Base-by-base conservation (phyloP, 2,329 filamentous ascomycete species). In the Dactylellina sp. region DNA sequence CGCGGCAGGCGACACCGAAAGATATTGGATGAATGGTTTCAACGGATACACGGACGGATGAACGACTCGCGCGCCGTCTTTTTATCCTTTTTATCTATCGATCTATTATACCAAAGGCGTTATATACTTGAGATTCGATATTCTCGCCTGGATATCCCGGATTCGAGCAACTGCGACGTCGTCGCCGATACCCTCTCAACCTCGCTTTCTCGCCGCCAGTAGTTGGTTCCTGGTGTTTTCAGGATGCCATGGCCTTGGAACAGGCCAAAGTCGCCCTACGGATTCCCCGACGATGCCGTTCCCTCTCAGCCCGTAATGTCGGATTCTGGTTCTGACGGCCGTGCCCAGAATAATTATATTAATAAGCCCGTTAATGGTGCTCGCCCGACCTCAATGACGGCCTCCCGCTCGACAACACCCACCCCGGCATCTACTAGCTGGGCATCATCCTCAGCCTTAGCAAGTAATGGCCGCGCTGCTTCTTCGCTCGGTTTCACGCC, bases 211-310 rank as follows among this genome's bases (percentile, higher is more conserved):
- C 57, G 52, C 46, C 39, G n/a, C n/a, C n/a, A n/a, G n/a, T n/a
- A n/a, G n/a, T n/a, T 44, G 22, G 60, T 16, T 46, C 59, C 60
- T 60, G 68, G 61, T 44, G 39, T 59, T 32, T 55, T 65, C 68
- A 72, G 42, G 55, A 72, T 72, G 68, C 68, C 68, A 72, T 72
- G 68, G 68, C 68, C 68, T 59, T 72, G 68, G 68, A 72, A 42
- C 35, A 71, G 68, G 68, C 68, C 68, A 65, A 72, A 72, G 68
- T 72, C 68, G 55, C 68, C 68, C 60, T 55, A 44, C 37, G 66
- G 59, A 40, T 64, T 55, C 46, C 12, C 42, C 35, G 59, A 64
- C 25, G 68, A 72, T 60, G 28, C 37, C 40, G 40, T 40, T 24
- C 42, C 60, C 35, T 25, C 57, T 44, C 39, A 40, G 12, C 42